A percentile compares a stretch with the other conserved stretches of the same genome.
Evolutionary conservation across 225 moss, liverwort and hornwort species (phyloP).

Genomic region (Lunularia cruciata): DNA sequence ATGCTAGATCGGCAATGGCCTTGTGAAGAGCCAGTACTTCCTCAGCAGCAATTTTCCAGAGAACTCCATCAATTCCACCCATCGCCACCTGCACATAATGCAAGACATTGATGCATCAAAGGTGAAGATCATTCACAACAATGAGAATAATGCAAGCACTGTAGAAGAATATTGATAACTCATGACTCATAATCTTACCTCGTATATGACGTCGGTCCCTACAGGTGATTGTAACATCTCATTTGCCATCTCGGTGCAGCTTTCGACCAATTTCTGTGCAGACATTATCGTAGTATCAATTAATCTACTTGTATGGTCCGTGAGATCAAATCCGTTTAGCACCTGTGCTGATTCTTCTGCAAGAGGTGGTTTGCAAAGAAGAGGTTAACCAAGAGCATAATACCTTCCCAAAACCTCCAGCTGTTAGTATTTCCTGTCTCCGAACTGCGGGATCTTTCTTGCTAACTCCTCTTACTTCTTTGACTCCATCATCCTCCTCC

Average conservation of each 20-base stretch:
- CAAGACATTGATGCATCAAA: neutral
- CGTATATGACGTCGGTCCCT: slow-evolving; percentile 74
- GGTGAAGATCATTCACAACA: too few relatives aligned
- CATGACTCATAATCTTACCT: slow-evolving; percentile 48
- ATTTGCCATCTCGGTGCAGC: slow-evolving; percentile 60
- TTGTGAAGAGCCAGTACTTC: slow-evolving; percentile 36
- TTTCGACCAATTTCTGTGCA: slow-evolving; percentile 58
- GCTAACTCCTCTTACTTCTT: slow-evolving; percentile 56
- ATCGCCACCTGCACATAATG: slow-evolving; percentile 57
- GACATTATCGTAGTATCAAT: neutral
- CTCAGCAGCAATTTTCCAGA: slow-evolving; percentile 53
- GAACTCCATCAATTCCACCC: slow-evolving; percentile 76
- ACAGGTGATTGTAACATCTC: slow-evolving; percentile 68
- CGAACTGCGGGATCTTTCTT: slow-evolving; percentile 80
- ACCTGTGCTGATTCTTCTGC: neutral
- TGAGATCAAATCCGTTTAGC: neutral
- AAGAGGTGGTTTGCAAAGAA: neutral
- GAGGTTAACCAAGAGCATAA: neutral
- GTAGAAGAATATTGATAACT: neutral
- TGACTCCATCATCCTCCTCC: slow-evolving; percentile 43
- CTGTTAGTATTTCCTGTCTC: slow-evolving; percentile 66
- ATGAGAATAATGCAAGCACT: neutral
- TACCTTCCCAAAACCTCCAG: slow-evolving; percentile 83
- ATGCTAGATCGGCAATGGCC: slow-evolving; percentile 38
- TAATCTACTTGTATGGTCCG: neutral